Evolutionary conservation across 176 grass and related monocot genomes (phyloP), one percentile per base, ranked within the genome.

Genomic region (Carex parvula): DNA sequence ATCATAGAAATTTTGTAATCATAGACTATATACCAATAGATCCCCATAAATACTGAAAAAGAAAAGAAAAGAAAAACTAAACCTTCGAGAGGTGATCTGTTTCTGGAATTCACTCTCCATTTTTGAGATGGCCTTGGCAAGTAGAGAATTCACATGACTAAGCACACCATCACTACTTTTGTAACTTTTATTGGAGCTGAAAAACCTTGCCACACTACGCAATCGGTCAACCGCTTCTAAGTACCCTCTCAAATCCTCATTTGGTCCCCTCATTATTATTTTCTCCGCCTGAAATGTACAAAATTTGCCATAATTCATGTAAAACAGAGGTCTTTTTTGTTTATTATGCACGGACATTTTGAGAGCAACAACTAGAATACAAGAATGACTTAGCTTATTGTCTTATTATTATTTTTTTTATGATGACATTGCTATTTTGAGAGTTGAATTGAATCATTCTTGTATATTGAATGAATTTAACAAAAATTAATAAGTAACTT

Each of bases 181-280:
- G 57, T 95, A 94, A 72, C 89, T 95, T 90, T 91, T 95, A 79
- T 95, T 94, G 1, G 96, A 95, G 84, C 87, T 99, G 37, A 95
- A 99, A 88, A 99, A 99, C 8, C 85, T 86, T 53, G 91, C 85
- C 8, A 99, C 91, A 74, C 89, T 92, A 64, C 93, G 85, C 77
- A 99, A 48, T 6, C 87, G 86, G 78, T 99, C 96, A 42, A 95
- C 91, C 0, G 96, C 93, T 6, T 93, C 89, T 18, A 99, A 88
- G 68, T 93, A 99, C 46, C 89, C 90, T 73, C 95, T 87, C 13
- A 99, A 88, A 54, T 99, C 92, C 18, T 99, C 89, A 3, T 89
- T 84, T 5, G 96, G 96, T 0, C 91, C 96, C 84, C 90, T 99
- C 15, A 90, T 87, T 82, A 99, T 87, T 59, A 93, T 90, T 32